These are phyloP conservation scores for Penicillium subrubescens DNA, from an alignment of 495 filamentous ascomycete genomes.

Conservation along the genomic window DNA sequence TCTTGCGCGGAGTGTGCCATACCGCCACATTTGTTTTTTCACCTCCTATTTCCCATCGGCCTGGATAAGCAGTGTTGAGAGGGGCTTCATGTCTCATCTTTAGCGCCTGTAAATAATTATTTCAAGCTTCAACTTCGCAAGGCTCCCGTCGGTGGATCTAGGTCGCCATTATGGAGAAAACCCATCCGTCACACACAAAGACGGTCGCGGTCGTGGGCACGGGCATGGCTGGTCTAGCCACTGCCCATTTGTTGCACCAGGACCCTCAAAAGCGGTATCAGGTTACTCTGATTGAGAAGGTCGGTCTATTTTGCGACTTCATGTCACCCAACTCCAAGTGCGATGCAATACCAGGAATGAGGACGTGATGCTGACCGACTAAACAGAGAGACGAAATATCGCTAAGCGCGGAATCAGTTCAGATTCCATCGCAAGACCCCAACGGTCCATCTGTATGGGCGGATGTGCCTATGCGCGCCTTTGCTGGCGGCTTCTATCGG, in stretches of 20 bases:
- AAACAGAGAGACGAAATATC: conserved; percentile 30
- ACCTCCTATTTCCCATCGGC: not conserved
- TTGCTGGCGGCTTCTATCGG: conserved; percentile 56
- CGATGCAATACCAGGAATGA: not conserved
- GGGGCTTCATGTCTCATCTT: not conserved
- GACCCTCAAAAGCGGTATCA: conserved; percentile 46
- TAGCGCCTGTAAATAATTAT: not conserved
- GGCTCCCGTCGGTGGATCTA: not conserved
- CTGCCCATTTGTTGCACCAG: conserved; percentile 49
- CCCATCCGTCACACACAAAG: conserved; percentile 5
- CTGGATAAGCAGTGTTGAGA: not conserved
- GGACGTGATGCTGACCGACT: not conserved
- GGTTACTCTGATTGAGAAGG: conserved; percentile 52
- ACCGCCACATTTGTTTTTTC: not conserved
- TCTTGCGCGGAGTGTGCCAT: not conserved
- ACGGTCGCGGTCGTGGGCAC: conserved; percentile 55
- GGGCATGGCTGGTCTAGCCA: conserved; percentile 57
- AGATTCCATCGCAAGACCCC: conserved; percentile 8
- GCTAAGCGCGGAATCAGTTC: conserved; percentile 28
- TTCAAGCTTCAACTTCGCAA: not conserved
- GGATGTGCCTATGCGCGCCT: conserved; percentile 61
- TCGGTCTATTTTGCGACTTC: conserved; percentile 13
- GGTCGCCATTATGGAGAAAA: conserved; percentile 4
- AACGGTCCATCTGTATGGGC: conserved; percentile 26
- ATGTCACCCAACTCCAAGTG: not conserved